Conservation (phyloP, 2,329 filamentous ascomycete species). For the Colletotrichum siamense region DNA sequence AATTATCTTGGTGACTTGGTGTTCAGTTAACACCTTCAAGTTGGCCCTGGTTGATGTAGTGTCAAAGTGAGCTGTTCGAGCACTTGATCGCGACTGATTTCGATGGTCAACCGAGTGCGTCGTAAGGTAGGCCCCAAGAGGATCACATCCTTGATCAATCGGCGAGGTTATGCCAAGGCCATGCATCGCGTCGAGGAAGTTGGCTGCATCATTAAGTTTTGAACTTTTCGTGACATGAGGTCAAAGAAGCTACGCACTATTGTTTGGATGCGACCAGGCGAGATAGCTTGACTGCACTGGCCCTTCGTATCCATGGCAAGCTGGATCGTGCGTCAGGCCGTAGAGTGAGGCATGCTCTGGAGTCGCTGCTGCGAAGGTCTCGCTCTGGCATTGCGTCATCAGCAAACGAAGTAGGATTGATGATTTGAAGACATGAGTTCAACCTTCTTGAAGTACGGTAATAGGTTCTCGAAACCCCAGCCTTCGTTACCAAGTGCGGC, state of each 20-base stretch:
- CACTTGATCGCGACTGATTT: constrained; percentile 8
- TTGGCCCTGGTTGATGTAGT: not conserved
- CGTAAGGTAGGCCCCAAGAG: not conserved
- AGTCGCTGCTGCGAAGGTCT: constrained; percentile 22
- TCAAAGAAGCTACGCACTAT: not conserved
- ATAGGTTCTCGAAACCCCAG: constrained; percentile 41
- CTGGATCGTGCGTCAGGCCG: constrained; percentile 20
- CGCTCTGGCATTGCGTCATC: not conserved
- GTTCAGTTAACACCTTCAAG: constrained; percentile 19
- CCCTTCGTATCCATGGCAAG: not conserved
- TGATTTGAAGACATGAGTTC: too few relatives aligned
- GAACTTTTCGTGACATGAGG: not conserved
- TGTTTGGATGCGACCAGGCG: constrained; percentile 10
- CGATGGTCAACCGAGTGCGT: not conserved
- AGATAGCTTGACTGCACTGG: constrained; percentile 9
- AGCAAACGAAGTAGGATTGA: not conserved
- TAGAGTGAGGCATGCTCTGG: constrained; percentile 17
- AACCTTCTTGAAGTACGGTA: constrained; percentile 34
- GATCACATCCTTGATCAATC: not conserved
- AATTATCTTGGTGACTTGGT: constrained; percentile 24
- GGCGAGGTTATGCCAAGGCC: not conserved
- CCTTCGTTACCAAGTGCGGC: constrained; percentile 35
- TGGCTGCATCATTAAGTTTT: not conserved
- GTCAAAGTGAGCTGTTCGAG: not conserved
- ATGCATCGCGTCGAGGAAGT: not conserved